Evolutionary conservation across 192 early-diverging fungal genomes (phyloP).

Genomic region (Gryganskiella cystojenkinii): DNA sequence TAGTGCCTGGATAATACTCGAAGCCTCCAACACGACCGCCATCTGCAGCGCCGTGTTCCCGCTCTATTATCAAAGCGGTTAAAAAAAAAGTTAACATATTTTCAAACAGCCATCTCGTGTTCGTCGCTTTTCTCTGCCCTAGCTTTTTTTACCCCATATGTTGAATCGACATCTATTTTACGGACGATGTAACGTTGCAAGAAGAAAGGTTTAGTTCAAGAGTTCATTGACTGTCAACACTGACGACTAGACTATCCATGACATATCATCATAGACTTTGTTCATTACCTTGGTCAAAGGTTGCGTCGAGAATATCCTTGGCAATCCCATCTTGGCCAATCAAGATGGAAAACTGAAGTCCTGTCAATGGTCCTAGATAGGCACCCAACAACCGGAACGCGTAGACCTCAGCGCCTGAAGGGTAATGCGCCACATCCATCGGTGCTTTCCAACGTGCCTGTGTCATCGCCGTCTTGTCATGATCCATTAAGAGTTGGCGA

Average conservation of each 20-base stretch:
- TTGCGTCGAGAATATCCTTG: constrained; percentile 73
- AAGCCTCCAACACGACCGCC: constrained; percentile 70
- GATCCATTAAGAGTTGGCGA: constrained; percentile 38
- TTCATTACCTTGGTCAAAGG: constrained; percentile 63
- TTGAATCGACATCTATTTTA: constrained; percentile 65
- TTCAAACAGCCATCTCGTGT: background rate
- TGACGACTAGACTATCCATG: too few species aligned
- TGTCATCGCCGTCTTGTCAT: constrained; percentile 41
- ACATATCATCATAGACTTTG: background rate
- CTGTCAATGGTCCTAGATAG: constrained; percentile 69
- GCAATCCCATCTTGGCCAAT: constrained; percentile 69
- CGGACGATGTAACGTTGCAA: background rate
- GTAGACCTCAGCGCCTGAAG: constrained; percentile 64
- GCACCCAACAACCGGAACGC: constrained; percentile 76
- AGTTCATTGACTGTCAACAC: too few species aligned
- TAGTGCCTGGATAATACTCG: constrained; percentile 65
- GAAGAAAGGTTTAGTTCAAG: too few species aligned
- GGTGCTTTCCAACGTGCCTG: constrained; percentile 33
- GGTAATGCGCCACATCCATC: constrained; percentile 21
- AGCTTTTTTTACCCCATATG: constrained; percentile 63
- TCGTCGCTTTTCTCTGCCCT: too few species aligned
- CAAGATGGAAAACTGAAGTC: constrained; percentile 72
- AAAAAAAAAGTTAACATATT: background rate
- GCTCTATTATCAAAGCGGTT: constrained; percentile 54
- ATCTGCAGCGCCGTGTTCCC: constrained; percentile 80